Conservation (phyloP, 2,329 filamentous ascomycete genomes). For the Boeremia exigua region DNA sequence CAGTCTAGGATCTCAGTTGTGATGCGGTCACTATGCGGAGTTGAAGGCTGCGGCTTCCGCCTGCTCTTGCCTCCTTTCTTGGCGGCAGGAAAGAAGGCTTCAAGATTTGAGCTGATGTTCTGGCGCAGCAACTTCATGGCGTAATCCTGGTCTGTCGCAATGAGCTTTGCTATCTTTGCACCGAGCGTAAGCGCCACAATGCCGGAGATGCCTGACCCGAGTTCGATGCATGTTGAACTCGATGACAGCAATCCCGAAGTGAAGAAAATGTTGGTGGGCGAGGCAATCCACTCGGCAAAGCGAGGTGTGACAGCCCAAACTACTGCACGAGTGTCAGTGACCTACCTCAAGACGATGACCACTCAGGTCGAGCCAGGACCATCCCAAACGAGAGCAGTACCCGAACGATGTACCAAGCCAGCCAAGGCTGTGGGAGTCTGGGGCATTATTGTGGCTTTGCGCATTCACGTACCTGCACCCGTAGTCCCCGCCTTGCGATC, state of each 20-base stretch:
- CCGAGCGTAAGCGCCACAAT: conserved; percentile 75
- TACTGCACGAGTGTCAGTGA: conserved; percentile 57
- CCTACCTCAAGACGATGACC: conserved; percentile 2
- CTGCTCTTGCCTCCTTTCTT: conserved; percentile 22
- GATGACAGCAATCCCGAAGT: conserved; percentile 58
- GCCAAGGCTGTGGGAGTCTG: conserved; percentile 25
- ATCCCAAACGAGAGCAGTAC: conserved; percentile 12
- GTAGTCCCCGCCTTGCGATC: conserved; percentile 75
- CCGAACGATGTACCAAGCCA: conserved; percentile 19
- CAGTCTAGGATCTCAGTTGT: conserved; percentile 71
- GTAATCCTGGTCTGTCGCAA: conserved; percentile 89
- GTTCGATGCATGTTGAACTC: conserved; percentile 72
- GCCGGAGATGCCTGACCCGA: conserved; percentile 87
- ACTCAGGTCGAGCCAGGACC: not conserved
- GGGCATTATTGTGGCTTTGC: conserved; percentile 18
- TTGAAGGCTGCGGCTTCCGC: conserved; percentile 50
- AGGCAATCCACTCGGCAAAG: conserved; percentile 80
- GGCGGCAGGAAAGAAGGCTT: conserved; percentile 15
- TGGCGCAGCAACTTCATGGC: conserved; percentile 76
- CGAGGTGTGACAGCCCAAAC: conserved; percentile 90
- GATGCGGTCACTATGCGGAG: conserved; percentile 32
- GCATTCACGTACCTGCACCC: conserved; percentile 62
- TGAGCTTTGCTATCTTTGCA: conserved; percentile 67
- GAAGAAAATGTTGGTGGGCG: conserved; percentile 68
- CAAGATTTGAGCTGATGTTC: conserved; percentile 72